A percentile compares a stretch with the other conserved stretches of the same genome.
Conservation (phyloP, 1,139 yeast genomes). For the Starmera stellimalicola region DNA sequence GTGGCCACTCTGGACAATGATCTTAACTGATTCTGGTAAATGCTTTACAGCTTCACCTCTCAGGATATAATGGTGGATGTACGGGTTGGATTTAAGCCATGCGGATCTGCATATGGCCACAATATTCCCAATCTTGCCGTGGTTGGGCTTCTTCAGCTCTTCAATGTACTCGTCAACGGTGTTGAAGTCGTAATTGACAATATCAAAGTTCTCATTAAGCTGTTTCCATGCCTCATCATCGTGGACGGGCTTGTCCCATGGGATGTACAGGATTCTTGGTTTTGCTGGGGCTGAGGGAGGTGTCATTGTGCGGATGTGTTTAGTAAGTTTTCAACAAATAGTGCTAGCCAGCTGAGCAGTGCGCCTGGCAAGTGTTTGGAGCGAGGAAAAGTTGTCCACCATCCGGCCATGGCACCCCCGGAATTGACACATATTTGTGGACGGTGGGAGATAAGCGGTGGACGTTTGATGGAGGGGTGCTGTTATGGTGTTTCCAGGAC, state of each 20-base stretch:
- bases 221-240: constrained; percentile 26
- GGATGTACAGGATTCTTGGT: constrained; percentile 28
- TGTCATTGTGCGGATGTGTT: too few relatives aligned
- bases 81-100: constrained; percentile 28
- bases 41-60: constrained; percentile 23
- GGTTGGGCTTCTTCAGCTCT: constrained; percentile 24
- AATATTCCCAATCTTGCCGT: constrained; percentile 25
- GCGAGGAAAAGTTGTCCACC: too few relatives aligned
- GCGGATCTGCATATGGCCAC: constrained; percentile 27
- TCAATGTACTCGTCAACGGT: constrained; percentile 25
- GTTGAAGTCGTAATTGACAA: constrained; percentile 24
- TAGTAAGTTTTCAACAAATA: too few relatives aligned
- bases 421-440: too few relatives aligned
- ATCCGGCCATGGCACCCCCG: too few relatives aligned
- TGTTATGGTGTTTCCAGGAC: too few relatives aligned
- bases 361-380: too few relatives aligned
- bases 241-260: constrained; percentile 26
- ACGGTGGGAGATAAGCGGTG: too few relatives aligned
- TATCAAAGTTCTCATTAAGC: constrained; percentile 24
- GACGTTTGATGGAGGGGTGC: too few relatives aligned
- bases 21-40: constrained; percentile 26
- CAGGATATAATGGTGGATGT: constrained; percentile 24
- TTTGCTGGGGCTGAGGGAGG: too few relatives aligned
- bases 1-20: constrained; percentile 28
- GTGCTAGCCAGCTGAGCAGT: too few relatives aligned